These are phyloP conservation scores for Corylus americana DNA, from an alignment of 306 rosid genomes.

Conservation along the genomic window DNA sequence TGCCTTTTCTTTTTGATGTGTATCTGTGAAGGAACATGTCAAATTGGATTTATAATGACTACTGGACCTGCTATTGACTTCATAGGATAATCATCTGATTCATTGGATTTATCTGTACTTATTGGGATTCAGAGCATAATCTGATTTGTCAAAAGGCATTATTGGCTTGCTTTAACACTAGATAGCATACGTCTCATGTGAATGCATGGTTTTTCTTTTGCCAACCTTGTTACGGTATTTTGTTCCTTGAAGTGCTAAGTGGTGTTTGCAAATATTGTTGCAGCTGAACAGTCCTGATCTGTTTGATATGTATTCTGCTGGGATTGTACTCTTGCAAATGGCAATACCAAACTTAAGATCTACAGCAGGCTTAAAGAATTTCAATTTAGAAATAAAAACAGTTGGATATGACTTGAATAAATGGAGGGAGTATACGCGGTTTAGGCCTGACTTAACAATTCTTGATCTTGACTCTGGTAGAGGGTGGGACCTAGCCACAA, in stretches of 20 bases:
- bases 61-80: neutral
- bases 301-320: conserved; percentile 95
- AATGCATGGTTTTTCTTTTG: conserved; percentile 4
- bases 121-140: neutral
- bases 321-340: conserved; percentile 92
- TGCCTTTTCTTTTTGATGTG: conserved; percentile 13
- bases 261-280: conserved; percentile 38
- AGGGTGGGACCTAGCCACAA: conserved; percentile 60
- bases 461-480: conserved; percentile 57
- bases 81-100: neutral
- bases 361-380: conserved; percentile 75
- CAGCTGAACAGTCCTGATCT: conserved; percentile 96
- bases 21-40: neutral
- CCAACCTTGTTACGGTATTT: neutral
- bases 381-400: conserved; percentile 69
- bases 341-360: conserved; percentile 83
- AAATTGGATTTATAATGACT: neutral
- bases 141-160: neutral
- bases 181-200: conserved; percentile 1
- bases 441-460: conserved; percentile 56
- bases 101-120: neutral
- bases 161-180: conserved; percentile 16
- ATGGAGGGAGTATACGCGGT: conserved; percentile 74
- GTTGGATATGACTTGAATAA: conserved; percentile 70
- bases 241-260: conserved; percentile 27